Evolutionary conservation across 2,329 filamentous ascomycete species (phyloP), one percentile per base, ranked within the genome.

Genomic region (Colletotrichum spinosum): DNA sequence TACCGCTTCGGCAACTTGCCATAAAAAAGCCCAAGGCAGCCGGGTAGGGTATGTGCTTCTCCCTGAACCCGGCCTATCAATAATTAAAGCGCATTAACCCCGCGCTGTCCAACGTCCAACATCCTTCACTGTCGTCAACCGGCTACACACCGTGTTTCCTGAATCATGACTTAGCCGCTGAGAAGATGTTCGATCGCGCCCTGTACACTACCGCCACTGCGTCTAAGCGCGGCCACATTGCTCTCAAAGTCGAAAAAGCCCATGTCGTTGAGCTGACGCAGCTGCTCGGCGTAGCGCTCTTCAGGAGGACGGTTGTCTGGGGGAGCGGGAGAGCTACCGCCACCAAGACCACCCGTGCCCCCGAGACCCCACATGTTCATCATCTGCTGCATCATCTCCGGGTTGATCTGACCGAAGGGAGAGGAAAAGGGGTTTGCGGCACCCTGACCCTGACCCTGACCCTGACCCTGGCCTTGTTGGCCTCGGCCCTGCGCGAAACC

Each of bases 211-310:
- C 96, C 96, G 8, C 96, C 96, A 66, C 92, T 93, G 72, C 95
- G 87, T 77, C 95, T 86, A 73, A 99, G 81, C 6, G 96, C 96
- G 60, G 92, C 89, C 38, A 99, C 88, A 72, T 99, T 99, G 71
- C 92, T 84, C 56, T 99, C 95, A 74, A 98, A 99, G 75, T 99
- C 94, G 76, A 89, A 97, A 80, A 99, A 99, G 3, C 96, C 96
- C 96, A 99, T 99, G 70, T 98, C 96, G 77, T 99, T 99, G 68
- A 99, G 81, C 80, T 98, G 94, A 66, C 93, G 86, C 54, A 99
- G 83, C 79, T 99, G 95, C 38, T 92, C 90, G 3, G 92, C 94
- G 72, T 97, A 99, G 65, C 93, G 85, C 79, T 98, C 96, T 82
- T 99, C 96, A 0, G 96, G 95, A 5, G 96, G 94, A 68, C 95